Percentiles rank a stretch among this genome's conserved stretches.
Conservation (phyloP, 2,329 filamentous ascomycete genomes). For the Eurotiales sp. region DNA sequence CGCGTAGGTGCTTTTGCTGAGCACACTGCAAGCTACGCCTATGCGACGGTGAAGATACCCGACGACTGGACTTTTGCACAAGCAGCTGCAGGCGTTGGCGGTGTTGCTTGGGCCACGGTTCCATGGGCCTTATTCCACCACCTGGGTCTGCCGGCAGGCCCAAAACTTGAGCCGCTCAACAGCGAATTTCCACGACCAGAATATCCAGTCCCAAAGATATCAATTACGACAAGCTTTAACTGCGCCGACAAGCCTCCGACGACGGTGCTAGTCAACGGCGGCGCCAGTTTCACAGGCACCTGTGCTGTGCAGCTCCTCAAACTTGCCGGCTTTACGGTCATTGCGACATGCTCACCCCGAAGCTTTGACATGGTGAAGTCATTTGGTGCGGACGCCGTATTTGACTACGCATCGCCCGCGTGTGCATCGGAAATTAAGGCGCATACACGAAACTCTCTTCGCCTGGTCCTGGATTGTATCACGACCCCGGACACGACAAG, state of each 20-base stretch:
- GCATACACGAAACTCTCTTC: conserved; percentile 36
- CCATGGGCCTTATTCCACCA: no score
- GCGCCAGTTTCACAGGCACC: conserved; percentile 43
- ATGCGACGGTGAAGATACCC: conserved; percentile 29
- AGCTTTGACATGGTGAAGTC: no score
- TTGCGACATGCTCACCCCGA: conserved; percentile 21
- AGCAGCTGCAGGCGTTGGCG: conserved; percentile 29
- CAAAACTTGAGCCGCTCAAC: neutral
- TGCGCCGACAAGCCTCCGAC: conserved; percentile 7
- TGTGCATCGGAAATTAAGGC: conserved; percentile 33
- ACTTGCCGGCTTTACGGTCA: conserved; percentile 29
- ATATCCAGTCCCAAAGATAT: no score
- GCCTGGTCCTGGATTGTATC: conserved; percentile 45
- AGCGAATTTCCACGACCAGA: neutral
- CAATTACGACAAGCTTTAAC: no score
- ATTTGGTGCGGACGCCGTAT: conserved; percentile 29
- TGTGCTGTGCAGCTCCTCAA: conserved; percentile 44
- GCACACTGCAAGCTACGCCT: conserved; percentile 24
- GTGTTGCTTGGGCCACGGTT: conserved; percentile 18
- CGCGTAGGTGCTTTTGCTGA: conserved; percentile 35
- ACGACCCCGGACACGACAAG: conserved; percentile 29
- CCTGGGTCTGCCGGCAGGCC: no score
- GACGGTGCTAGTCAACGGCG: conserved; percentile 45
- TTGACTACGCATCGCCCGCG: conserved; percentile 38
- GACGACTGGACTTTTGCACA: conserved; percentile 26